Percentiles rank a stretch among this genome's conserved stretches.
Evolutionary conservation across 139 green algal genomes (phyloP).

Genomic region (Volvox reticuliferus): DNA sequence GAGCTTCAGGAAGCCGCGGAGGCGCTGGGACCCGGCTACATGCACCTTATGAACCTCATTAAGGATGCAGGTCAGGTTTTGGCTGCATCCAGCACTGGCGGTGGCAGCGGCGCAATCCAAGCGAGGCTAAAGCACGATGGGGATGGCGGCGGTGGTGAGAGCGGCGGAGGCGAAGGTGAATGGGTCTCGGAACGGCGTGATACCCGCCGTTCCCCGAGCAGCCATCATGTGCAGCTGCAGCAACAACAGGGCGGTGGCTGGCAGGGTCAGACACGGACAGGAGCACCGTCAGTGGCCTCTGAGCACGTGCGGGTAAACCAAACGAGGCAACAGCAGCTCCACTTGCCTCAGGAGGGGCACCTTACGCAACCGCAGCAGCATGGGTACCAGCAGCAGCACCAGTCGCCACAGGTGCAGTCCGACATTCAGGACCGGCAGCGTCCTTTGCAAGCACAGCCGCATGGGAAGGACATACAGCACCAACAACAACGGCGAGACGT

Average conservation of each 20-base stretch:
- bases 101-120: background rate
- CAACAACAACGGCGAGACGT: background rate
- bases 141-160: background rate
- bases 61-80: background rate
- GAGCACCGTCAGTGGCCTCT: background rate
- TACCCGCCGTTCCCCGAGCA: background rate
- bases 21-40: constrained; percentile 12
- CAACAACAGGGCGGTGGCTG: background rate
- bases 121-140: background rate
- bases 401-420: background rate
- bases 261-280: background rate
- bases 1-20: constrained; percentile 25
- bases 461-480: background rate
- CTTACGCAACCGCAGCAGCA: background rate
- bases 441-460: background rate
- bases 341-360: background rate
- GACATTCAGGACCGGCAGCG: background rate
- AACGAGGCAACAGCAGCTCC: background rate
- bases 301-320: background rate
- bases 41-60: constrained; percentile 26
- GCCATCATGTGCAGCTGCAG: no score
- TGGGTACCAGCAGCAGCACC: background rate
- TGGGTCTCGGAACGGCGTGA: background rate
- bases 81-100: background rate
- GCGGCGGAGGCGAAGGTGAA: background rate